Base-by-base conservation (phyloP, 768 basidiomycete species). In the Tricholomella constricta region DNA sequence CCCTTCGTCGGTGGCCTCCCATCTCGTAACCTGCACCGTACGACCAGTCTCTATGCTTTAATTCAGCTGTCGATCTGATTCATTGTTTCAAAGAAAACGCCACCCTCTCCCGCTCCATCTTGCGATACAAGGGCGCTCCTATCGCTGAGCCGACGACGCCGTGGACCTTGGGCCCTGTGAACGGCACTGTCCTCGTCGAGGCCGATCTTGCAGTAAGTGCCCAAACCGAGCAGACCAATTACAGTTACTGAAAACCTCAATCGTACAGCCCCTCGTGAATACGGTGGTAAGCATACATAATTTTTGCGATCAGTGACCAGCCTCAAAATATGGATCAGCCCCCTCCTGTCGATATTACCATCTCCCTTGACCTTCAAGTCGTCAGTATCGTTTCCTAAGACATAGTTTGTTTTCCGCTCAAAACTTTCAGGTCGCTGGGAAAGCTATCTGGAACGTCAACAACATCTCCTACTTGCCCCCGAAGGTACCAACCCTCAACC, bases 61-160 rank as follows among this genome's bases (percentile, higher is more conserved):
- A 1, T 20, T 17, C 27, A 5, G 1, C 15, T 37, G 9, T 14
- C 31, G 20, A 20, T 22, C 25, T 46, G 14, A 35, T 7, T 17
- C 6, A 31, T 22, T 14, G 4, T 25, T 15, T 25, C 10, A 1
- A 38, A 65, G 64, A 61, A 56, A 65, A 65, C 64, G 65, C 56
- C 51, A 66, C 65, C 10, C 50, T 61, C 15, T 67, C 62, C 43
- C 60, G 67, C 19, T 52, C 55, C 9, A 69, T 77, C 43, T 56
- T 77, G 49, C 69, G 68, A 23, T 77, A 77, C 55, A 47, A 52
- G 6, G 73, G 72, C 22, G 76, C 76, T 7, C 63, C 61, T 0
- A 14, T 54, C 25, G 56, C 45, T 0, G 68, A 75, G 26, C 76
- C 76, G 2, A 53, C 56, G 6, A 63, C 71, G 0, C 65, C 65